A percentile compares a stretch with the other conserved stretches of the same genome.
Evolutionary conservation across 1,139 yeast genomes (phyloP).

Genomic region (Geotrichum carabidarum): DNA sequence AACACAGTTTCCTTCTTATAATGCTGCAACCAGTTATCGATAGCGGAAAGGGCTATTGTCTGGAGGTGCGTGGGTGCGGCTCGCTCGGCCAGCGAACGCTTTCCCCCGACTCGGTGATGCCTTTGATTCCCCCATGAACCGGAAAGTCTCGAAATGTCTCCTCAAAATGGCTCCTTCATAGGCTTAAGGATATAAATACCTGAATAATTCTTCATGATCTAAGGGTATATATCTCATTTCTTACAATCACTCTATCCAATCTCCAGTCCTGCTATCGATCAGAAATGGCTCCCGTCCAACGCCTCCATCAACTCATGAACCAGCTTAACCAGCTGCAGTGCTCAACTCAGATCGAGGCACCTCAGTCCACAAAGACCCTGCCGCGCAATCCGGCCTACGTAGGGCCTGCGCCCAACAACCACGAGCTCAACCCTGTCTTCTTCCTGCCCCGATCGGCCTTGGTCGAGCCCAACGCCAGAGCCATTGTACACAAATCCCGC

Average conservation of each 20-base stretch:
- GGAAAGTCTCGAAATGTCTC: too few species aligned
- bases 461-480: constrained; percentile 37
- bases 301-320: background rate
- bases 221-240: background rate
- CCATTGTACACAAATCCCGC: constrained; percentile 34
- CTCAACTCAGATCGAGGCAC: background rate
- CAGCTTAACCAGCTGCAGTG: background rate
- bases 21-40: too few species aligned
- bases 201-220: too few species aligned
- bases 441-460: constrained; percentile 38
- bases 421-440: constrained; percentile 38
- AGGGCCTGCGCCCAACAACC: constrained; percentile 24
- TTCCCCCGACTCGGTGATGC: too few species aligned
- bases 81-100: too few species aligned
- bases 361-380: background rate
- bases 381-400: constrained; percentile 3
- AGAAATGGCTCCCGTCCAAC: background rate
- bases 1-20: too few species aligned
- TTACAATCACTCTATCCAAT: background rate
- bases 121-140: too few species aligned
- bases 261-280: background rate
- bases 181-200: too few species aligned
- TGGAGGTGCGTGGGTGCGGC: too few species aligned
- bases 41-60: too few species aligned
- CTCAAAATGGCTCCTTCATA: too few species aligned